A percentile compares a stretch with the other conserved stretches of the same genome.
Conservation (phyloP, 345 rosid genomes). For the Dipteronia dyeriana region DNA sequence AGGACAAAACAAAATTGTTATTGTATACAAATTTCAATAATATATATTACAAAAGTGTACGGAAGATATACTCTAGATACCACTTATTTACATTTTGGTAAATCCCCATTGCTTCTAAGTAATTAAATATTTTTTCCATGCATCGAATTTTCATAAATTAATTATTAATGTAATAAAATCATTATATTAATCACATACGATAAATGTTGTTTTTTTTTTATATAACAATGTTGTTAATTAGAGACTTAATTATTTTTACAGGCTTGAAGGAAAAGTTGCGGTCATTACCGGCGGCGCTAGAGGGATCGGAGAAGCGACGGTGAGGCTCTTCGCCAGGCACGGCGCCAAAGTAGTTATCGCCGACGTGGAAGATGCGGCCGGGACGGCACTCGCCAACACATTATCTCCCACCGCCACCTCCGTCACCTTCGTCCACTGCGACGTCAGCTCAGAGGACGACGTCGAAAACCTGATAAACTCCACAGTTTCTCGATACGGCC, state of each 20-base stretch:
- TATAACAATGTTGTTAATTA: background rate
- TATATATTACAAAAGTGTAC: too few relatives aligned
- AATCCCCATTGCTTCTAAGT: too few relatives aligned
- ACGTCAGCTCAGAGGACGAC: slow-evolving; percentile 66
- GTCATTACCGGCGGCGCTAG: slow-evolving; percentile 81
- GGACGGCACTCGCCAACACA: slow-evolving; percentile 47
- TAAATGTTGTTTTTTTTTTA: too few relatives aligned
- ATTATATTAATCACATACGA: too few relatives aligned
- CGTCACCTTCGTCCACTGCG: slow-evolving; percentile 64
- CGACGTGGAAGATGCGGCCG: slow-evolving; percentile 58
- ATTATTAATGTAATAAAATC: too few relatives aligned
- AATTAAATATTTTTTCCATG: too few relatives aligned
- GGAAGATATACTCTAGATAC: too few relatives aligned
- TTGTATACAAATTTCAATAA: too few relatives aligned
- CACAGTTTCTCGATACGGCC: slow-evolving; percentile 52
- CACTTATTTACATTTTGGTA: too few relatives aligned
- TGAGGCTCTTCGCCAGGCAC: slow-evolving; percentile 56
- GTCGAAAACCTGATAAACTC: slow-evolving; percentile 51
- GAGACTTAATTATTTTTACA: slow-evolving; percentile 15
- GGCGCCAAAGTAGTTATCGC: slow-evolving; percentile 84
- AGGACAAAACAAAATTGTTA: background rate
- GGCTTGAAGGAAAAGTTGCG: slow-evolving; percentile 82
- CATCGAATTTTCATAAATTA: too few relatives aligned
- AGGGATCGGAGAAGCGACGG: slow-evolving; percentile 85
- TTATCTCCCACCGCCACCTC: slow-evolving; percentile 47